Conservation (phyloP, 176 grass and related monocot genomes). For the Zizania latifolia region DNA sequence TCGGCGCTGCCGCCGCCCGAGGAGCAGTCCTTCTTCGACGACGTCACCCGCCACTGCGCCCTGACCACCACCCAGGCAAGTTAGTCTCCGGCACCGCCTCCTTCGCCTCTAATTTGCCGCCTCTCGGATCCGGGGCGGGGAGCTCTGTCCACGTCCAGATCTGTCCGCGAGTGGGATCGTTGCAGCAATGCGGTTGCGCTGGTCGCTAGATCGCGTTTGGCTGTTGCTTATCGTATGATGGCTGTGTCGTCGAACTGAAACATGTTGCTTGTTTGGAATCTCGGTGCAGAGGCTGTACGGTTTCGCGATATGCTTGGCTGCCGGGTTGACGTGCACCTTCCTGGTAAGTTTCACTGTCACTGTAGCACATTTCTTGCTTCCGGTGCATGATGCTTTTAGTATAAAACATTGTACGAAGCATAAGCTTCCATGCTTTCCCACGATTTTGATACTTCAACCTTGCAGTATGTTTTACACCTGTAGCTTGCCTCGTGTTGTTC, state of each 20-base stretch:
- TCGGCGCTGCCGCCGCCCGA: slow-evolving; percentile 45
- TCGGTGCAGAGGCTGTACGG: slow-evolving; percentile 80
- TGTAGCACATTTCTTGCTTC: background rate
- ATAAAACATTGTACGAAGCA: background rate
- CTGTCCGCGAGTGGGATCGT: background rate
- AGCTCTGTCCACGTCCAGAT: slow-evolving; percentile 15
- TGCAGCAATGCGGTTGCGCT: background rate
- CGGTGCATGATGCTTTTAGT: background rate
- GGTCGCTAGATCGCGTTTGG: background rate
- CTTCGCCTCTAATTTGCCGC: background rate
- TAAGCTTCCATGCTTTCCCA: background rate
- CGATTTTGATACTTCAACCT: background rate
- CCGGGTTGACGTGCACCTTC: slow-evolving; percentile 79
- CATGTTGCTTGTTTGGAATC: background rate
- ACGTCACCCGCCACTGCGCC: slow-evolving; percentile 84
- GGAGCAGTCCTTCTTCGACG: slow-evolving; percentile 86
- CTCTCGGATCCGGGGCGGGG: background rate
- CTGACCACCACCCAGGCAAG: slow-evolving; percentile 76
- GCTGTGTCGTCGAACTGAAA: slow-evolving; percentile 14
- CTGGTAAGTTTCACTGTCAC: slow-evolving; percentile 51
- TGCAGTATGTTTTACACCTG: background rate
- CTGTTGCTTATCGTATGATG: background rate
- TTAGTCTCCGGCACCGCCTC: background rate
- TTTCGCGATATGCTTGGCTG: slow-evolving; percentile 82
- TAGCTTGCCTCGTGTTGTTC: background rate